These are phyloP conservation scores for Besnoitia besnoiti DNA, from an alignment of 169 alveolate genomes.

Conservation along the genomic window DNA sequence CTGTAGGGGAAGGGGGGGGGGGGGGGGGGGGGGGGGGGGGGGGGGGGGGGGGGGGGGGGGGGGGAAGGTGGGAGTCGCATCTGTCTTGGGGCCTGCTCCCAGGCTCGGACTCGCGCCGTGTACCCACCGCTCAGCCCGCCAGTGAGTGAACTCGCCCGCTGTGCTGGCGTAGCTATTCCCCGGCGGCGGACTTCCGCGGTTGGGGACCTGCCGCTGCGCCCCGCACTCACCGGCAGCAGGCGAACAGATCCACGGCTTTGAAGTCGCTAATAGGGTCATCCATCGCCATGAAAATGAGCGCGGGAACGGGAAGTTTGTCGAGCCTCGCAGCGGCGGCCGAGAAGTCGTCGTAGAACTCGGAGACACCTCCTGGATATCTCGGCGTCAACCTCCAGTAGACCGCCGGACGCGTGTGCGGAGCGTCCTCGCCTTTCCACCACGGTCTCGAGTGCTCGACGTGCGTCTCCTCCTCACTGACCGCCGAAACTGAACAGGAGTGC, in stretches of 20 bases:
- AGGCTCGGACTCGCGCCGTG: too few relatives aligned
- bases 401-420: background rate
- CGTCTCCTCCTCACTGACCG: background rate
- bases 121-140: too few relatives aligned
- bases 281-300: background rate
- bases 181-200: too few relatives aligned
- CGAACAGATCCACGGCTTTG: background rate
- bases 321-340: background rate
- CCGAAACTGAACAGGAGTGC: background rate
- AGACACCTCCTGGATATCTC: conserved; percentile 2
- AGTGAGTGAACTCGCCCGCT: too few relatives aligned
- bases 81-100: too few relatives aligned
- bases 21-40: too few relatives aligned
- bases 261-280: conserved; percentile 34
- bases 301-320: conserved; percentile 3
- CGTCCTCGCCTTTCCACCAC: background rate
- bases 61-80: too few relatives aligned
- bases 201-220: too few relatives aligned
- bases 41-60: too few relatives aligned
- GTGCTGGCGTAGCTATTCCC: too few relatives aligned
- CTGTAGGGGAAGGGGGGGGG: too few relatives aligned
- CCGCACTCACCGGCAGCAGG: conserved; percentile 34
- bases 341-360: background rate
- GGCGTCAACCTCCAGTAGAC: background rate
- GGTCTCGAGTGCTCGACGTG: background rate